Conservation (phyloP, 768 basidiomycete genomes). For the Kwoniella bestiolae region DNA sequence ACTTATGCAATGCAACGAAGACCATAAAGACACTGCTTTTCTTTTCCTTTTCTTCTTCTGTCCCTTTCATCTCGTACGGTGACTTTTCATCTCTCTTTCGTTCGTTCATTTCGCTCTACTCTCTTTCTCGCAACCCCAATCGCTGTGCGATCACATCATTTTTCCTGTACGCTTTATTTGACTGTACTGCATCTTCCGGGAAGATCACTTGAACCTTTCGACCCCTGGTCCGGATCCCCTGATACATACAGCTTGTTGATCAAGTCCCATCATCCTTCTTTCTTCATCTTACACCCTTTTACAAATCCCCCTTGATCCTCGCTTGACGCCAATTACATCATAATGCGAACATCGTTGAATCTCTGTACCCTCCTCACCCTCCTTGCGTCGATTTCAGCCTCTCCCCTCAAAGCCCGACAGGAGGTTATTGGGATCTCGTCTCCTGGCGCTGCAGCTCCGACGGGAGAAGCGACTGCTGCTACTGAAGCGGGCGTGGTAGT, state of each 20-base stretch:
- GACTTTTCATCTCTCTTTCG: background rate
- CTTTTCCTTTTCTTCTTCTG: no score
- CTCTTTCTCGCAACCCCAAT: background rate
- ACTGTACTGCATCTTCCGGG: no score
- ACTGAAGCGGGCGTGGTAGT: background rate
- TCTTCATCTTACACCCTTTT: no score
- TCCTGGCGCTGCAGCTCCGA: background rate
- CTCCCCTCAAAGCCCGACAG: slow-evolving; percentile 3
- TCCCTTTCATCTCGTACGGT: no score
- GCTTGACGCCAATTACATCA: no score
- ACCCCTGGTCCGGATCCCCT: no score
- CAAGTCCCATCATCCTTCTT: background rate
- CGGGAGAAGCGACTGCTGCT: background rate
- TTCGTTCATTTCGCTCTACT: background rate
- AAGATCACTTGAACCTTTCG: no score
- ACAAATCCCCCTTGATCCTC: no score
- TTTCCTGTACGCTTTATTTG: no score
- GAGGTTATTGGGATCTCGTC: background rate
- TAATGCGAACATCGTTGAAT: background rate
- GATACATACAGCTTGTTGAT: background rate
- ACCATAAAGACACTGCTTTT: no score
- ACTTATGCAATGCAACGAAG: no score
- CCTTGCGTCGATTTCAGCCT: background rate
- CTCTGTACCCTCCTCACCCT: background rate
- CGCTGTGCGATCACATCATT: background rate